Evolutionary conservation across 2,329 filamentous ascomycete species (phyloP).

Genomic region (Botrytis sinoallii): DNA sequence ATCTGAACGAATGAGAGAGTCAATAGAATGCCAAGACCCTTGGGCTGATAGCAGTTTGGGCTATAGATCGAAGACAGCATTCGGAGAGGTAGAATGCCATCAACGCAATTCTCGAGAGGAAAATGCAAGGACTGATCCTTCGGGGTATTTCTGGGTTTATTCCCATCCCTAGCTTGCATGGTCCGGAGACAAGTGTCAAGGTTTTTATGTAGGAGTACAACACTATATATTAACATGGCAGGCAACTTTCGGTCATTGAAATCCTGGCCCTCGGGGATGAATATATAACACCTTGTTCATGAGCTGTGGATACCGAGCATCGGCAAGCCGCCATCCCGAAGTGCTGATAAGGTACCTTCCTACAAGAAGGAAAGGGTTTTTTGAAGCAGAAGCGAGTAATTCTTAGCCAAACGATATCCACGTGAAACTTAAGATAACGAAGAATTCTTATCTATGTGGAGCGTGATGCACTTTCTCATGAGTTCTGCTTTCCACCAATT

Average conservation of each 20-base stretch:
- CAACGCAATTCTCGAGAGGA: not conserved
- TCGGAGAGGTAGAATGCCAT: not conserved
- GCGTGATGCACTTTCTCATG: too few species aligned
- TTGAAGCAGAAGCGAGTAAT: not conserved
- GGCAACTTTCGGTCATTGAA: not conserved
- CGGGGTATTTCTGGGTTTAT: not conserved
- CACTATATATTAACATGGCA: not conserved
- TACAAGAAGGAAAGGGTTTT: not conserved
- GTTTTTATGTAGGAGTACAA: not conserved
- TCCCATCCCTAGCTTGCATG: not conserved
- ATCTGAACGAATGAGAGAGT: not conserved
- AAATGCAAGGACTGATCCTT: not conserved
- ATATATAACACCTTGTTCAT: not conserved
- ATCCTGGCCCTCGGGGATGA: not conserved
- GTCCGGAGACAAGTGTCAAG: not conserved
- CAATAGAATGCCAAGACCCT: not conserved
- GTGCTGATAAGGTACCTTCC: not conserved
- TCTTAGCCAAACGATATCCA: not conserved
- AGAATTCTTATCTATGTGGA: not conserved
- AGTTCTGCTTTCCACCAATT: not conserved
- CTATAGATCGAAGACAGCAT: not conserved
- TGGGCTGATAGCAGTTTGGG: not conserved
- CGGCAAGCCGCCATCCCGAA: slow-evolving; percentile 1
- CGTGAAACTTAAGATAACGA: not conserved
- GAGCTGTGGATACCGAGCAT: not conserved